Conservation (phyloP, 345 rosid species). For the Syzygium aqueum region DNA sequence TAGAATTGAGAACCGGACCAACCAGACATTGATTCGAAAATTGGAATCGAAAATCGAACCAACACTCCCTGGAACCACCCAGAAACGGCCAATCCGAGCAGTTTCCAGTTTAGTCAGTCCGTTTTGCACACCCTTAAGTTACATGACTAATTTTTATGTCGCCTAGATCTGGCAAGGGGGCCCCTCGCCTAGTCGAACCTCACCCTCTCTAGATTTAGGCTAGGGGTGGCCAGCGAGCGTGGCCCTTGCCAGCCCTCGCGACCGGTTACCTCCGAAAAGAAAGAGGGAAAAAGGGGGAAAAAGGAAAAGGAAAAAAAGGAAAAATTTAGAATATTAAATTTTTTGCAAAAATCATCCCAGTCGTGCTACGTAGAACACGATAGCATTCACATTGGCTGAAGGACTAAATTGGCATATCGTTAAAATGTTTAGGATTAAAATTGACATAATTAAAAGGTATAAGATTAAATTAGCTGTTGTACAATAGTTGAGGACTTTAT, state of each 20-base stretch:
- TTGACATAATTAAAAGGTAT: not conserved
- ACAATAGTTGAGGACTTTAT: not conserved
- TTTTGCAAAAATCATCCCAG: not conserved
- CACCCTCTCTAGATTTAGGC: not conserved
- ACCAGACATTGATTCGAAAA: no score
- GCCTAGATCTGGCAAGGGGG: not conserved
- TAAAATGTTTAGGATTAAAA: rapidly evolving
- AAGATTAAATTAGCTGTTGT: not conserved
- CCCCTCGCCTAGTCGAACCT: not conserved
- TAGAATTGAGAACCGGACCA: no score
- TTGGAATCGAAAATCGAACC: no score
- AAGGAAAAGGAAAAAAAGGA: no score
- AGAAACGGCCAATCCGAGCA: no score
- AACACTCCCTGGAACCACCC: no score
- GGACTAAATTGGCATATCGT: not conserved
- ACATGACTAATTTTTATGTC: not conserved
- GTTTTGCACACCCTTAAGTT: no score
- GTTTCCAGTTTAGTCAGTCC: no score
- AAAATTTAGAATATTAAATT: not conserved
- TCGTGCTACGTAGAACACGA: rapidly evolving
- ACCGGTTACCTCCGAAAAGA: not conserved
- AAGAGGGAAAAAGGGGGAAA: not conserved
- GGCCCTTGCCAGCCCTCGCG: not conserved
- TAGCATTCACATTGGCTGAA: no score
- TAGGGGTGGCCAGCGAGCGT: not conserved